Conservation (phyloP, 768 basidiomycete genomes). For the Boletus sp. region DNA sequence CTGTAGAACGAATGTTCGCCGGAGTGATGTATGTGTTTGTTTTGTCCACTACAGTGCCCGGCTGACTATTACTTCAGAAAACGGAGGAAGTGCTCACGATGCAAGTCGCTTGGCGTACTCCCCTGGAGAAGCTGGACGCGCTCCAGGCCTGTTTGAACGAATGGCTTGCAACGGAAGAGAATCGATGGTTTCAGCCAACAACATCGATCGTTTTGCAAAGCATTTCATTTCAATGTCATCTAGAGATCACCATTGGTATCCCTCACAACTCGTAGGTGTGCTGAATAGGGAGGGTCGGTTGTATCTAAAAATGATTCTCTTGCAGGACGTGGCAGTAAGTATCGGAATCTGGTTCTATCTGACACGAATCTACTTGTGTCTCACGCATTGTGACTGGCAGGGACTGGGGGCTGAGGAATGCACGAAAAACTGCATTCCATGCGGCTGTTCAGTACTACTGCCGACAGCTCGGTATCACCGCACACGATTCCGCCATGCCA, state of each 20-base stretch:
- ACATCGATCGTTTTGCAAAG: conserved; percentile 62
- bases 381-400: conserved; percentile 12
- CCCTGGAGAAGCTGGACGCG: conserved; percentile 65
- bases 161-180: conserved; percentile 77
- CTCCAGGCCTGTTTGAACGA: conserved; percentile 65
- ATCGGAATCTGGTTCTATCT: not conserved
- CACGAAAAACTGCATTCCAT: conserved; percentile 74
- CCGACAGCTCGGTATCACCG: conserved; percentile 63
- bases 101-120: conserved; percentile 75
- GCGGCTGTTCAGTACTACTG: conserved; percentile 74
- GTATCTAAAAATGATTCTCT: conserved; percentile 3
- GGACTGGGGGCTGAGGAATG: conserved; percentile 60
- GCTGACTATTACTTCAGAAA: conserved; percentile 41
- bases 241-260: conserved; percentile 69
- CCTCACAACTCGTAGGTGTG: conserved; percentile 44
- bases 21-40: conserved; percentile 52
- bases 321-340: conserved; percentile 36
- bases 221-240: conserved; percentile 61
- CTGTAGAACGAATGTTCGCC: conserved; percentile 63
- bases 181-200: conserved; percentile 71
- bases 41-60: not conserved
- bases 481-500: conserved; percentile 58
- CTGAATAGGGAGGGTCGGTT: not conserved
- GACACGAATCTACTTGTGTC: not conserved
- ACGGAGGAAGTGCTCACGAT: conserved; percentile 64